Evolutionary conservation across 768 basidiomycete genomes (phyloP).

Genomic region (Cubamyces sp.): DNA sequence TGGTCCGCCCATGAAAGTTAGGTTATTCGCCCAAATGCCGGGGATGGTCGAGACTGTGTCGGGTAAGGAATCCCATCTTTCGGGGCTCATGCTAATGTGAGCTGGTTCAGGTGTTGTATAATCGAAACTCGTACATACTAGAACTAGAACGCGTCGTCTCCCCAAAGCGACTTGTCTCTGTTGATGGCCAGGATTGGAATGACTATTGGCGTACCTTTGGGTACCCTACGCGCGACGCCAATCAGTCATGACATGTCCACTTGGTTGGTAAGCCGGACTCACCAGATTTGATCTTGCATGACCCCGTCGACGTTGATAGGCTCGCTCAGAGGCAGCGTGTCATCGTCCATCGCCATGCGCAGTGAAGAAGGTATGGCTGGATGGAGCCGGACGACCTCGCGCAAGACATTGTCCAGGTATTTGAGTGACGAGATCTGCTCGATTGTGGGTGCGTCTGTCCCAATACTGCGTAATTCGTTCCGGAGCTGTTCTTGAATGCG

Average conservation of each 20-base stretch:
- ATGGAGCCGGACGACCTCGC: conserved; percentile 61
- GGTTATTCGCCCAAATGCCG: conserved; percentile 60
- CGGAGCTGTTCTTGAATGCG: conserved; percentile 42
- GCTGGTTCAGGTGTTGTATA: not conserved
- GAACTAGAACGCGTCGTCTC: conserved; percentile 63
- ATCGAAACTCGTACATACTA: conserved; percentile 38
- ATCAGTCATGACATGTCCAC: not conserved
- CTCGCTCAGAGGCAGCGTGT: conserved; percentile 54
- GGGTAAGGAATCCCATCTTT: conserved; percentile 61
- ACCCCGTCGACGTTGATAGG: conserved; percentile 27
- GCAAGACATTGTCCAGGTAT: conserved; percentile 66
- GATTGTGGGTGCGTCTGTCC: conserved; percentile 52
- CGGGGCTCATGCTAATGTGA: conserved; percentile 47
- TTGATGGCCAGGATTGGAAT: conserved; percentile 61
- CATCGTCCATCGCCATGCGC: conserved; percentile 48
- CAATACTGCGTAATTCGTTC: conserved; percentile 36
- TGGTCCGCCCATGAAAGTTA: conserved; percentile 68
- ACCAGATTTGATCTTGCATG: conserved; percentile 28
- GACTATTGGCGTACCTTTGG: conserved; percentile 38
- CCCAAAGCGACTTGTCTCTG: conserved; percentile 57
- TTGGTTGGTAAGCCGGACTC: conserved; percentile 25
- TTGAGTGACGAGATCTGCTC: conserved; percentile 65
- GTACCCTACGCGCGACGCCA: conserved; percentile 15
- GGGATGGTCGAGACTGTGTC: conserved; percentile 52
- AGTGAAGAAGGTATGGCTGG: conserved; percentile 52